phyloP scores from a whole-genome alignment of 208 protist species.

The Cochliopodium minus region DNA sequence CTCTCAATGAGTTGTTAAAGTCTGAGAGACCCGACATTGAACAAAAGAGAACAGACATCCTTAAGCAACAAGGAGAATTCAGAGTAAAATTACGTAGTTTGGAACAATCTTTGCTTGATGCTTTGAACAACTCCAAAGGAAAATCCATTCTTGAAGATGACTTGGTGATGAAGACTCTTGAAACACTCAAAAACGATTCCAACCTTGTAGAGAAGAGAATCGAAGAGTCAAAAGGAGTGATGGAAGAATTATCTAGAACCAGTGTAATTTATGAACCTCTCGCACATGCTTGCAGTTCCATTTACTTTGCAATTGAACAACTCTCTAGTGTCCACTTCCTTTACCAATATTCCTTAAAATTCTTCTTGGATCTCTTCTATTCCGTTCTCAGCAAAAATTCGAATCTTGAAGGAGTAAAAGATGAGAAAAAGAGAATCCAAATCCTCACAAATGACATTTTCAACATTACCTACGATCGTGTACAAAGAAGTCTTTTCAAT shows the following conservation, averaged over 20 bases:
- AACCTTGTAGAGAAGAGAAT: conserved; percentile 62
- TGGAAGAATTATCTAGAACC: conserved; percentile 56
- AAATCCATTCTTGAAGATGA: conserved; percentile 93
- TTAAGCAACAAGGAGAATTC: conserved; percentile 81
- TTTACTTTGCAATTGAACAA: conserved; percentile 85
- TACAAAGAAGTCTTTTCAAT: conserved; percentile 68
- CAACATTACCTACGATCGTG: conserved; percentile 42
- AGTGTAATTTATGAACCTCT: conserved; percentile 73
- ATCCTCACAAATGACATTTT: conserved; percentile 46
- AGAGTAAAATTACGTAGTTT: conserved; percentile 68
- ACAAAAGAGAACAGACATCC: conserved; percentile 56
- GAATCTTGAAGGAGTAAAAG: neutral
- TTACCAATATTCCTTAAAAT: conserved; percentile 86
- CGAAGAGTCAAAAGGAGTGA: conserved; percentile 62
- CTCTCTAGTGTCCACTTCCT: conserved; percentile 73
- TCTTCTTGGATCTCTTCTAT: conserved; percentile 74
- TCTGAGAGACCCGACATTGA: conserved; percentile 87
- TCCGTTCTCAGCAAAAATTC: conserved; percentile 48
- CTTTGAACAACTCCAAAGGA: conserved; percentile 71
- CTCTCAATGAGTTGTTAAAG: conserved; percentile 61
- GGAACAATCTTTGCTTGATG: conserved; percentile 79
- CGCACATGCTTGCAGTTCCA: conserved; percentile 49
- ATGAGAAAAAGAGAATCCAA: conserved; percentile 14
- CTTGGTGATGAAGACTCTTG: conserved; percentile 69
- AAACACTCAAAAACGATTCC: conserved; percentile 75